These are phyloP conservation scores for Pseudisothecium myosuroides DNA, from an alignment of 225 moss, liverwort and hornwort species.

Conservation along the genomic window DNA sequence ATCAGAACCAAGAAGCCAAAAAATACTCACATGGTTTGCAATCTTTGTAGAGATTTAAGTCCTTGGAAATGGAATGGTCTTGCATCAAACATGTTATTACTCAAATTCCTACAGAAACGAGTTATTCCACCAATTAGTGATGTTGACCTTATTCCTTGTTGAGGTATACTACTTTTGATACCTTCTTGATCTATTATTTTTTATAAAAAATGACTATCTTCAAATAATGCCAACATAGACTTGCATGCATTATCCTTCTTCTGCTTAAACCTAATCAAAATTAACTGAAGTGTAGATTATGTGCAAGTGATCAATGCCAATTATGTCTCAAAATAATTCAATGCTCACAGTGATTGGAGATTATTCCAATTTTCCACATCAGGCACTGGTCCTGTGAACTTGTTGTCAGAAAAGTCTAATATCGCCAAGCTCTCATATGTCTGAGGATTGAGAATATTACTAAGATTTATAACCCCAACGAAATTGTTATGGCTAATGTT, in stretches of 20 bases:
- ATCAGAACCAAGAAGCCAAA: background rate
- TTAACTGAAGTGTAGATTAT: background rate
- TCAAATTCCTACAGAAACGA: background rate
- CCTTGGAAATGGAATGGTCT: background rate
- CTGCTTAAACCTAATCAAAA: background rate
- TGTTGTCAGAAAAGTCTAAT: slow-evolving; percentile 5
- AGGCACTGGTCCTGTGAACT: background rate
- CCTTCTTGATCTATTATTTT: background rate
- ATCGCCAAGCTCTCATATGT: background rate
- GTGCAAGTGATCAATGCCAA: background rate
- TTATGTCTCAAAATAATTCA: background rate
- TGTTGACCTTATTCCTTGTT: too few species aligned
- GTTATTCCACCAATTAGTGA: background rate
- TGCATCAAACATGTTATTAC: background rate
- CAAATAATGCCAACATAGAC: background rate
- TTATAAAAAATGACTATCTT: fast-evolving
- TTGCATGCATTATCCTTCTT: too few species aligned
- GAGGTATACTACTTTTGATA: background rate
- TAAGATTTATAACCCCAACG: background rate
- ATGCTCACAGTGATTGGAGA: background rate
- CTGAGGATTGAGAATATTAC: background rate
- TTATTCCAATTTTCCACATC: background rate
- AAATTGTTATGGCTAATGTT: background rate
- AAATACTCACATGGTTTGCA: background rate
- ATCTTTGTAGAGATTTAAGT: background rate